Base-by-base conservation (phyloP, 148 eudicot species). In the Rhododendron molle region DNA sequence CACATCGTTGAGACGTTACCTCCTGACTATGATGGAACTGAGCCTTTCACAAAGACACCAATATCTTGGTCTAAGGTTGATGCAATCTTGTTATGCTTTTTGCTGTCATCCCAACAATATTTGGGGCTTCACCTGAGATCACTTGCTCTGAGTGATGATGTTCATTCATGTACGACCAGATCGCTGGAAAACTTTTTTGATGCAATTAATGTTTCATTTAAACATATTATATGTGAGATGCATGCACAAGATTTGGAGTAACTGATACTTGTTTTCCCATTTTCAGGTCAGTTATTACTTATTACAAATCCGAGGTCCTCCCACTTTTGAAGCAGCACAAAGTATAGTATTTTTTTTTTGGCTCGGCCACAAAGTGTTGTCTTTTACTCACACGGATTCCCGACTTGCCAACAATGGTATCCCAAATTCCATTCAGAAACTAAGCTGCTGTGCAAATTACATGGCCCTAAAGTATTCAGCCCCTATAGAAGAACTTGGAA, bases 41-140 rank as follows among this genome's bases (percentile, higher is more conserved):
- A 97, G 85, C 99, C 98, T 76, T 92, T 94, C 82, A 85, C 87
- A 21, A 94, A 97, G 88, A 93, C 99, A 36, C 99, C 96, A 21
- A 90, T 97, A 58, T 97, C 99, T 81, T 97, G 99, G 99, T 97
- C 99, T 60, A 94, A 97, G 99, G 98, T 95, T 85, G 87, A 32
- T 32, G 32, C 32, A 32, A 32, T 32, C 32, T 32, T 76, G 28
- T 78, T 30, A 28, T 34, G 72, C 40, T 69, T 46, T 83, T 43
- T 10, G 5, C 1, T 76, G 14, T 7, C 58, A 23, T 40, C 16
- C 74, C 72, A 34, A 34, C 50, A 32, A 52, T 28, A 83, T 21
- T n/a, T 30, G 49, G 1, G 65, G 62, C 4, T n/a, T 40, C 69
- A n/a, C 78, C 58, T 26, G 9, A 73, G 20, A 73, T 0, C 20